phyloP scores from a whole-genome alignment of 2,329 filamentous ascomycete species.

The Scorias spongiosa region DNA sequence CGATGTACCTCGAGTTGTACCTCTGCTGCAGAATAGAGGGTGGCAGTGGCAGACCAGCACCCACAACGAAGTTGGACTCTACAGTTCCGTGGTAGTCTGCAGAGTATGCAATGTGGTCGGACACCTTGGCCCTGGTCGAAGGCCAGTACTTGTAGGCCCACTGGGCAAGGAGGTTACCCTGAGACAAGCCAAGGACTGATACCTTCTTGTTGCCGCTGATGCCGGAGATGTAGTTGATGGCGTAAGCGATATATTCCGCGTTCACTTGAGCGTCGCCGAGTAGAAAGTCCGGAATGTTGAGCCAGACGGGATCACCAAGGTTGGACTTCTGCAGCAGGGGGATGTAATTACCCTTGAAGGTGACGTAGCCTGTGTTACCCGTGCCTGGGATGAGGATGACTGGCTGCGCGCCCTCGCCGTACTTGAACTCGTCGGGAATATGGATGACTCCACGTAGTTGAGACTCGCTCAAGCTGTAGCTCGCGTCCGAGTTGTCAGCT shows the following conservation, averaged over 20 bases:
- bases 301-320: conserved; percentile 37
- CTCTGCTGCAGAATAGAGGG: conserved; percentile 35
- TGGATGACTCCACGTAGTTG: conserved; percentile 36
- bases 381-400: conserved; percentile 41
- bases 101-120: conserved; percentile 38
- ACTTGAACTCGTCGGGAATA: conserved; percentile 35
- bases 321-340: conserved; percentile 29
- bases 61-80: conserved; percentile 21
- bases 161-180: conserved; percentile 39
- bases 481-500: conserved; percentile 27
- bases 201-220: conserved; percentile 25
- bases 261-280: conserved; percentile 36
- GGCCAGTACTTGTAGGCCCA: conserved; percentile 46
- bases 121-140: conserved; percentile 28
- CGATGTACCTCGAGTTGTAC: conserved; percentile 30
- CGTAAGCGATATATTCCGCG: conserved; percentile 42
- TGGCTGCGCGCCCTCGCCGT: conserved; percentile 28
- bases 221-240: conserved; percentile 39
- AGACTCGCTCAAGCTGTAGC: conserved; percentile 33
- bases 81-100: conserved; percentile 39
- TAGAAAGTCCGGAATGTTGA: conserved; percentile 37
- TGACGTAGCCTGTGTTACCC: conserved; percentile 31
- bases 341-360: conserved; percentile 33
- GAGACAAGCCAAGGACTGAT: conserved; percentile 38
- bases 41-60: conserved; percentile 9